Base-by-base conservation (phyloP, 2,329 filamentous ascomycete genomes). In the Talaromyces sp. region DNA sequence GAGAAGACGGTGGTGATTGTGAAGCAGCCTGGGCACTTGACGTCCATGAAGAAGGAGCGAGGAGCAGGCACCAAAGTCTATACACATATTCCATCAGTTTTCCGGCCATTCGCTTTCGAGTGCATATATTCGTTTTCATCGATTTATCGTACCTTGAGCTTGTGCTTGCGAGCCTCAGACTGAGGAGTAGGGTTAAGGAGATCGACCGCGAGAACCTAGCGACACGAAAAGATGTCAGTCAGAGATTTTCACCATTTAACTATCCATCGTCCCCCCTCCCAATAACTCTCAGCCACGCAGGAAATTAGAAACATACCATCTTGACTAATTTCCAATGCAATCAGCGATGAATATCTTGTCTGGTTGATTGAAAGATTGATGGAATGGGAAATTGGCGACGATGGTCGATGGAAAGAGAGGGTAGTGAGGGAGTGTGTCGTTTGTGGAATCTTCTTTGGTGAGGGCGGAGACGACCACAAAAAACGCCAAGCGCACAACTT, bases 1-100 rank as follows among this genome's bases (percentile, higher is more conserved):
- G 93, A 97, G 90, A 97, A 99, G 81, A 99, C 94, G 80, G 94
- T 99, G 80, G 94, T 99, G 87, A 99, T 99, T 80, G 92, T 97
- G 89, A 97, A 99, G 90, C 94, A 99, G 75, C 94, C 94, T 78
- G 94, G 94, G 89, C 94, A 99, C 89, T 99, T 99, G 85, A 99
- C 94, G 79, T 99, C 94, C 94, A 99, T 99, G 90, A 99, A 99
- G 89, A 97, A 99, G 70, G 93, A 97, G 79, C 94, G 91, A 74
- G 94, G 94, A 68, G 86, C 88, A 74, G 94, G 94, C 77, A 99
- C 94, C 73, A 99, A 89, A 70, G 85, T 91, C 91, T 95, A 69
- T 63, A 53, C 10, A 50, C n/a, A n/a, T n/a, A n/a, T n/a, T 25
- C 35, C 19, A 13, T 52, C 35, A 52, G 31, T 37, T 52, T 5